Base-by-base conservation (phyloP, 345 rosid genomes). In the Punica granatum region DNA sequence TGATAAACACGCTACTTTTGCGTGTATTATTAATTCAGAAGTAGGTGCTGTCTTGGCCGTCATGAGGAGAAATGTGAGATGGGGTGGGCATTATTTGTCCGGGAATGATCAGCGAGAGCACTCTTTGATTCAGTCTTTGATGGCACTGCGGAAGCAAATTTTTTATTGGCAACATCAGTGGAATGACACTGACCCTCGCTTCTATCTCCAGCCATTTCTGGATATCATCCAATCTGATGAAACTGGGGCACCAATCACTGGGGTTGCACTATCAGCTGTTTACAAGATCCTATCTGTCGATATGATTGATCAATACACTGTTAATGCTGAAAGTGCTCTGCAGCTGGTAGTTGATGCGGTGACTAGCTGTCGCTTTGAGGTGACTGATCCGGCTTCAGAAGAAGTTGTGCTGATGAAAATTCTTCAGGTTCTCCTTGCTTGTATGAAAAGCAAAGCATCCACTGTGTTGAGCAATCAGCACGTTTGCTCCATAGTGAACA, bases 401-500 rank as follows among this genome's bases (percentile, higher is more conserved):
- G 99, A 94, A 83, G 97, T 88, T 63, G 99, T 92, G 74, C 80
- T 94, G 65, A 92, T 92, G 99, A 94, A 94, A 83, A 89, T 94
- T 67, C 99, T 94, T 78, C 92, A 88, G 77, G 99, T 94, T 81
- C 96, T 94, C 78, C 79, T 86, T 74, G 88, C 98, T 59, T 92
- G 99, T 66, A 84, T 91, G 90, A 92, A 85, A 79, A 88, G 91
- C 64, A 94, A 90, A 74, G 97, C 97, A 51, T 89, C 99, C 16
- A 84, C 85, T 70, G 81, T 85, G 86, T 83, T 94, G 77, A 86
- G 93, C 68, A 94, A 94, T 80, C 97, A 92, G 79, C 96, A 94
- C 82, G 97, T 94, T 53, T 92, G 98, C 80, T 92, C 89, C 66
- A 82, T 92, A 36, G 92, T 94, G 63, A 94, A 90, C 78, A 94